Conservation (phyloP, 495 filamentous ascomycete genomes). For the Aspergillus sclerotiicarbonarius region DNA sequence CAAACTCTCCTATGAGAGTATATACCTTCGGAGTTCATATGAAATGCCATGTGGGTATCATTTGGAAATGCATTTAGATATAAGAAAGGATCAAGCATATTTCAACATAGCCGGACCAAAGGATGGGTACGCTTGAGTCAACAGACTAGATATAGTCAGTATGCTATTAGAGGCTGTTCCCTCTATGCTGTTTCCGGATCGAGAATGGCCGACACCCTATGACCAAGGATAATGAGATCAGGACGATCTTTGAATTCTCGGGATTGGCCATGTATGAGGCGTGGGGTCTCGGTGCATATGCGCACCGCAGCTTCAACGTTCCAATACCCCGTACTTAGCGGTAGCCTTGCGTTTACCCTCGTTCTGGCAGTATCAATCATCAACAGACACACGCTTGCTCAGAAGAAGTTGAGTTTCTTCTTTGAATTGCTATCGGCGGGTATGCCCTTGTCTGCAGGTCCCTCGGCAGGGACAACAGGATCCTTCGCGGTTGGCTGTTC, state of each 20-base stretch:
- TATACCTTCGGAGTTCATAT: background rate
- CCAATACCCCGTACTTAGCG: too few relatives aligned
- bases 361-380: too few relatives aligned
- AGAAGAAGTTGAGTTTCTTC: constrained; percentile 39
- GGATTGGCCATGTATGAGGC: too few relatives aligned
- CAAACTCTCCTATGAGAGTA: background rate
- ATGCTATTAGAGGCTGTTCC: background rate
- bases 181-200: too few relatives aligned
- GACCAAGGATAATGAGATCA: too few relatives aligned
- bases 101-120: background rate
- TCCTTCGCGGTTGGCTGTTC: constrained; percentile 17
- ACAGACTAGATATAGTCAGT: background rate
- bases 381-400: background rate
- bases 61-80: background rate
- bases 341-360: too few relatives aligned
- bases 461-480: constrained; percentile 14
- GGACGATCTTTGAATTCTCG: too few relatives aligned
- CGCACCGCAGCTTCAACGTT: too few relatives aligned
- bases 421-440: constrained; percentile 19
- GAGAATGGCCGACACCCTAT: too few relatives aligned
- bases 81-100: background rate
- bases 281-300: too few relatives aligned
- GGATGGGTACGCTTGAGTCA: background rate
- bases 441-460: constrained; percentile 15
- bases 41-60: constrained; percentile 6